Percentiles rank a stretch among this genome's conserved stretches.
These are phyloP conservation scores for Limtongia smithiae DNA, from an alignment of 805 yeast genomes.

Conservation along the genomic window DNA sequence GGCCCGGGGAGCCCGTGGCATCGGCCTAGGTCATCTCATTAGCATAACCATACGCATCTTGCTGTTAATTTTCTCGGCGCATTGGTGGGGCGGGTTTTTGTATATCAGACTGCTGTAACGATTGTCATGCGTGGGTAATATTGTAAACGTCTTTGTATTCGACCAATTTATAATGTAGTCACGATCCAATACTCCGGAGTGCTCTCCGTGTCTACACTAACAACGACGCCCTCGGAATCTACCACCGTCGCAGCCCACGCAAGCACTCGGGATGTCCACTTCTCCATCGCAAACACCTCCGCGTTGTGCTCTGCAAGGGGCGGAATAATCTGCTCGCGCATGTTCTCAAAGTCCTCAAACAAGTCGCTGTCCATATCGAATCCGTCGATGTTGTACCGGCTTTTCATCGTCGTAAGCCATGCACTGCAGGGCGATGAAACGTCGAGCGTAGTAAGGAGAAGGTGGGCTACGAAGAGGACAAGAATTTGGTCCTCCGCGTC, in stretches of 20 bases:
- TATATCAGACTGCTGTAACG: neutral
- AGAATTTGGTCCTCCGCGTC: slow-evolving; percentile 22
- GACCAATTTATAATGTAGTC: neutral
- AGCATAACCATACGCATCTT: no score
- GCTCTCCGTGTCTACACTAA: neutral
- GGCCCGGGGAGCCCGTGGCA: slow-evolving; percentile 3
- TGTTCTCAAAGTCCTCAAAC: slow-evolving; percentile 15
- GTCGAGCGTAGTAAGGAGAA: neutral
- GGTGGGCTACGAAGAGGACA: slow-evolving; percentile 8
- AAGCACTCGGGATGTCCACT: slow-evolving; percentile 10
- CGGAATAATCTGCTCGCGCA: slow-evolving; percentile 8
- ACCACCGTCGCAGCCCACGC: slow-evolving; percentile 23
- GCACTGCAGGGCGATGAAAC: slow-evolving; percentile 1
- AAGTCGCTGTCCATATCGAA: slow-evolving; percentile 4
- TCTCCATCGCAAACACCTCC: slow-evolving; percentile 3
- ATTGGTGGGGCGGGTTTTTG: neutral
- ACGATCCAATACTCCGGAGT: slow-evolving; percentile 11
- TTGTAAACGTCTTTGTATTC: neutral
- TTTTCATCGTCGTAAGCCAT: slow-evolving; percentile 9
- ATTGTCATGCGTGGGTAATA: neutral
- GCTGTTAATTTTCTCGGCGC: neutral
- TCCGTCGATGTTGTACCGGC: slow-evolving; percentile 7
- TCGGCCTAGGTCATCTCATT: no score
- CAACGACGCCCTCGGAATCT: slow-evolving; percentile 15
- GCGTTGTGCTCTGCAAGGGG: slow-evolving; percentile 3